Conservation (phyloP, 495 filamentous ascomycete species). For the Durotheca rogersii region DNA sequence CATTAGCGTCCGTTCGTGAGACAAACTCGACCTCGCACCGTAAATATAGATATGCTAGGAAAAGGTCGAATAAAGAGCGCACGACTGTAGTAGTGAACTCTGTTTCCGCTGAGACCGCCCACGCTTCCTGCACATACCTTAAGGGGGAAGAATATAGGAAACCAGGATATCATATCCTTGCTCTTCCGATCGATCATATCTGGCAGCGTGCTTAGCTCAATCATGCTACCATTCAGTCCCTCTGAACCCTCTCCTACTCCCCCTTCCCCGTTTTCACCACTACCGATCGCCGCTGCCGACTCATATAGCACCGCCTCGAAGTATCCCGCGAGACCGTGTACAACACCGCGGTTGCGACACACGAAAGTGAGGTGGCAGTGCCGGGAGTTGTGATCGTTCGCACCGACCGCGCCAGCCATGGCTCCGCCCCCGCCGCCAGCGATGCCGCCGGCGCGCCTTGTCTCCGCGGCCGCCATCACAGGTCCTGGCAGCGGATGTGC, state of each 20-base stretch:
- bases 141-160: slow-evolving; percentile 95
- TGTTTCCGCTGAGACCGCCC: too few species aligned
- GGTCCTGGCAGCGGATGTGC: slow-evolving; percentile 53
- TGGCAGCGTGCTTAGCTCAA: slow-evolving; percentile 91
- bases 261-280: background rate
- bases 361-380: slow-evolving; percentile 73
- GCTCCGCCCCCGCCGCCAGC: slow-evolving; percentile 58
- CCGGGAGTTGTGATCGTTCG: slow-evolving; percentile 87
- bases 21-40: background rate
- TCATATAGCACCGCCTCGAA: slow-evolving; percentile 91
- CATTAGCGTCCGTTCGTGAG: slow-evolving; percentile 6
- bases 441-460: slow-evolving; percentile 57
- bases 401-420: slow-evolving; percentile 57
- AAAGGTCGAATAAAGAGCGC: background rate
- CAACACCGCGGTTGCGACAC: slow-evolving; percentile 70
- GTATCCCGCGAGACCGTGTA: slow-evolving; percentile 90
- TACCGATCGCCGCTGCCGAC: background rate
- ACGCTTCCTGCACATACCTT: slow-evolving; percentile 61
- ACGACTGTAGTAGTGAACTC: too few species aligned
- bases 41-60: slow-evolving; percentile 7
- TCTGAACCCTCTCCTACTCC: slow-evolving; percentile 28
- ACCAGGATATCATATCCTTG: slow-evolving; percentile 97
- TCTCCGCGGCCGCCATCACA: slow-evolving; percentile 46
- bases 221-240: slow-evolving; percentile 41
- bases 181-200: slow-evolving; percentile 91